phyloP scores from a whole-genome alignment of 257 asterid genomes.

The Henckelia pumila region DNA sequence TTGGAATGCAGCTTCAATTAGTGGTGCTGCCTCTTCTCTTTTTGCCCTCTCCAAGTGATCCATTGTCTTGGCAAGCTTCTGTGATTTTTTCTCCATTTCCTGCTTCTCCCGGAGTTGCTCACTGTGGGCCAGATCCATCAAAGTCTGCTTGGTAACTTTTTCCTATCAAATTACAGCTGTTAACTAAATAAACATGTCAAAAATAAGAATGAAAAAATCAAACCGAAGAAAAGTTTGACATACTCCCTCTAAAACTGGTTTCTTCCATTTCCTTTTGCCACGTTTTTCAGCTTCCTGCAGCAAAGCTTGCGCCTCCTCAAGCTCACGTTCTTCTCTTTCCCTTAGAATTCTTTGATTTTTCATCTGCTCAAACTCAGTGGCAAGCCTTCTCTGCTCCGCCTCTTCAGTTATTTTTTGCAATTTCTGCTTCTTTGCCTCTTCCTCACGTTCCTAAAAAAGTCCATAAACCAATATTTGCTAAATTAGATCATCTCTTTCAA shows the following conservation, averaged over 20 bases:
- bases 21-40: constrained; percentile 87
- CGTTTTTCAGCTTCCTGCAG: constrained; percentile 61
- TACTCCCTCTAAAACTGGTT: constrained; percentile 67
- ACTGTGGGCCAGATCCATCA: constrained; percentile 68
- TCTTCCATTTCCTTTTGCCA: constrained; percentile 74
- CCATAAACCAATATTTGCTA: constrained; percentile 7
- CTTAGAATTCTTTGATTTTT: constrained; percentile 70
- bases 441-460: constrained; percentile 73
- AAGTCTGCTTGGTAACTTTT: constrained; percentile 55
- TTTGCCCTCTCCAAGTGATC: constrained; percentile 91
- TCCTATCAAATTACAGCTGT: constrained; percentile 47
- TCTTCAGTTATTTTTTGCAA: constrained; percentile 71
- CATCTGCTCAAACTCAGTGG: constrained; percentile 72
- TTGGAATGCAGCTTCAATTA: constrained; percentile 61
- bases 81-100: constrained; percentile 80
- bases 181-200: background rate
- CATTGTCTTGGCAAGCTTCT: constrained; percentile 76
- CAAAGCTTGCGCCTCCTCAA: constrained; percentile 69
- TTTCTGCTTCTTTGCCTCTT: constrained; percentile 69
- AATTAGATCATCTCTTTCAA: constrained; percentile 2
- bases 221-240: constrained; percentile 26
- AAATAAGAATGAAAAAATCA: background rate
- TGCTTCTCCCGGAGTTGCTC: constrained; percentile 86
- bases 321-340: constrained; percentile 90
- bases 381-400: constrained; percentile 73